phyloP scores from a whole-genome alignment of 768 basidiomycete genomes.

The Podaxis rugospora region DNA sequence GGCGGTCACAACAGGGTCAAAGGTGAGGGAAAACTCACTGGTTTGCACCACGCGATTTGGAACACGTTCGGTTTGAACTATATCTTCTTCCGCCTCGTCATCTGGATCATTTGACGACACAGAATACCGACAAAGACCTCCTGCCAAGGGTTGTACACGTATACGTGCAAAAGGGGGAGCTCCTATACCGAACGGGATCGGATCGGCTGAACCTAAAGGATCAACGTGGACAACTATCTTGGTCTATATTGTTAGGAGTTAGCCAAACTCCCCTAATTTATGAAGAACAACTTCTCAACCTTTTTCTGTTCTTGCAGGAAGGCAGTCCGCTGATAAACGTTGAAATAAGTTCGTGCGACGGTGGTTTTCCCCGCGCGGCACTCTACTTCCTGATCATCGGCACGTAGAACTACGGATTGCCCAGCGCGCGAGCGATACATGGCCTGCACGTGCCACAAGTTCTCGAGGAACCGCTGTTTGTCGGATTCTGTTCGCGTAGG shows the following conservation, averaged over 20 bases:
- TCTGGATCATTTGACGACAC: constrained; percentile 71
- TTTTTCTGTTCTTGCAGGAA: constrained; percentile 78
- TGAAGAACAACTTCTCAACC: constrained; percentile 36
- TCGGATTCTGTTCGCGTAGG: constrained; percentile 58
- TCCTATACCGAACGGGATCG: constrained; percentile 68
- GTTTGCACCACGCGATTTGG: constrained; percentile 74
- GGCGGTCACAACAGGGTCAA: constrained; percentile 3
- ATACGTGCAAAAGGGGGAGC: constrained; percentile 76
- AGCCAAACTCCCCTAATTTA: neutral
- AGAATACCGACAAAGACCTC: constrained; percentile 75
- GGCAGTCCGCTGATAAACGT: constrained; percentile 79
- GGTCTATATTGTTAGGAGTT: constrained; percentile 44
- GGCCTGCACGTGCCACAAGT: constrained; percentile 87
- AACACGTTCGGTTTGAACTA: constrained; percentile 74
- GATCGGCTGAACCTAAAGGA: constrained; percentile 66
- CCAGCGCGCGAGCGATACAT: constrained; percentile 68
- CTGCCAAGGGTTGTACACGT: constrained; percentile 78
- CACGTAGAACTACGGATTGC: constrained; percentile 66
- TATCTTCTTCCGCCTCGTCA: constrained; percentile 78
- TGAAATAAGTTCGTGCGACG: constrained; percentile 79
- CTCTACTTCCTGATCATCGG: constrained; percentile 77
- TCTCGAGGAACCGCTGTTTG: constrained; percentile 82
- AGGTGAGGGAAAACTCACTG: constrained; percentile 44
- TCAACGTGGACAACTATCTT: constrained; percentile 90
- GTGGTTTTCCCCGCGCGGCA: constrained; percentile 55